Conservation (phyloP, 441 rosid genomes). For the Isatis lusitanica region DNA sequence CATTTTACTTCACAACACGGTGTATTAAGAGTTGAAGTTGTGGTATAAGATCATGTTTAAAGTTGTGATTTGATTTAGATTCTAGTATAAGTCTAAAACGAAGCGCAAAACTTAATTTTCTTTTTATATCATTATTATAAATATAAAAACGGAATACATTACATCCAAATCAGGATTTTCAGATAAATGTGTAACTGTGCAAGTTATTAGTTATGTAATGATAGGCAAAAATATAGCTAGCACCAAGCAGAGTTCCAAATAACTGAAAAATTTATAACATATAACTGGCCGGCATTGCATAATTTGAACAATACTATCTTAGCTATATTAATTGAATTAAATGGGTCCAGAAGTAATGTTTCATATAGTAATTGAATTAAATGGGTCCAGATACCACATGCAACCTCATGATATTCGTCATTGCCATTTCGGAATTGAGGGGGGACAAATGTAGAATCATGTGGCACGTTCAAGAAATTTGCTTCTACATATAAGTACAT, state of each 20-base stretch:
- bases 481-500: not conserved
- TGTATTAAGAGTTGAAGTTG: not conserved
- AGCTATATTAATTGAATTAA: no score
- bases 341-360: not conserved
- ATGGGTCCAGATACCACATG: not conserved
- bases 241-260: not conserved
- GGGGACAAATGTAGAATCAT: not conserved
- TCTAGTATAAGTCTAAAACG: no score
- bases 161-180: not conserved
- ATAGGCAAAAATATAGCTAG: not conserved
- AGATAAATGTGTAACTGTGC: not conserved
- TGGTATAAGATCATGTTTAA: no score
- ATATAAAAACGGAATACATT: not conserved
- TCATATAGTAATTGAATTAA: not conserved
- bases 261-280: not conserved
- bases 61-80: no score
- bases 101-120: no score
- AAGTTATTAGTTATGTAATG: not conserved
- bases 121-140: not conserved
- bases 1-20: not conserved
- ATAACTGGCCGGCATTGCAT: not conserved
- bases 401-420: not conserved
- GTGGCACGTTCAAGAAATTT: not conserved
- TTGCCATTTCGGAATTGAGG: not conserved
- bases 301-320: not conserved